phyloP scores from a whole-genome alignment of 805 yeast species.

The Starmerella scarabaei region DNA sequence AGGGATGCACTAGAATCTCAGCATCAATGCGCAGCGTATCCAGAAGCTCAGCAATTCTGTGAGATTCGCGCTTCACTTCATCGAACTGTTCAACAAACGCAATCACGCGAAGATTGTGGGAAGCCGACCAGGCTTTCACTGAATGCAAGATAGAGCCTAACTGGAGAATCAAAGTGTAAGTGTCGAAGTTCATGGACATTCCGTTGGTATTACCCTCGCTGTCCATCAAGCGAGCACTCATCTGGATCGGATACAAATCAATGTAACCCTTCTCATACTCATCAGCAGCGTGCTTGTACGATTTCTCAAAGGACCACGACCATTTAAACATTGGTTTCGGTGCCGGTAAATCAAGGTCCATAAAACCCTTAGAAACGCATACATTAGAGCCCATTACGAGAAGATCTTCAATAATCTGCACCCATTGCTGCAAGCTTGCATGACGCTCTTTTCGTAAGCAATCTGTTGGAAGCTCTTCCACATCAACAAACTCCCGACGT shows the following conservation, averaged over 20 bases:
- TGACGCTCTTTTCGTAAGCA: constrained; percentile 55
- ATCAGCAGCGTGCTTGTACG: constrained; percentile 15
- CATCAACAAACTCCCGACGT: constrained; percentile 23
- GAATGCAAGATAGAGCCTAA: constrained; percentile 86
- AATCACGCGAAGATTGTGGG: constrained; percentile 64
- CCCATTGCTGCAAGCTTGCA: constrained; percentile 72
- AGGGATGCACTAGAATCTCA: constrained; percentile 57
- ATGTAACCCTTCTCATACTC: constrained; percentile 32
- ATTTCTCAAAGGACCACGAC: constrained; percentile 17
- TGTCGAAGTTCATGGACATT: constrained; percentile 82
- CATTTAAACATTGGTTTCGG: constrained; percentile 16
- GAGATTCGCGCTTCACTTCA: constrained; percentile 59
- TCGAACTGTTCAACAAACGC: constrained; percentile 71
- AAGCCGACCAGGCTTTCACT: constrained; percentile 81
- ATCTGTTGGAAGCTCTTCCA: constrained; percentile 63
- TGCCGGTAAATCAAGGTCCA: constrained; percentile 49
- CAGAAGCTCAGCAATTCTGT: constrained; percentile 49
- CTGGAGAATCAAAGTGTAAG: constrained; percentile 85
- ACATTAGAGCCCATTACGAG: constrained; percentile 79
- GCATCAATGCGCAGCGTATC: constrained; percentile 77
- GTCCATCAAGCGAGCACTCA: constrained; percentile 70
- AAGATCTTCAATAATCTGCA: constrained; percentile 79
- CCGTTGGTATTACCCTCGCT: constrained; percentile 53
- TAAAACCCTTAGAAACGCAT: constrained; percentile 86
- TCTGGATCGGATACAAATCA: constrained; percentile 92